Percentiles rank a stretch among this genome's conserved stretches.
phyloP scores from a whole-genome alignment of 441 rosid species.

The Erodium trifolium region DNA sequence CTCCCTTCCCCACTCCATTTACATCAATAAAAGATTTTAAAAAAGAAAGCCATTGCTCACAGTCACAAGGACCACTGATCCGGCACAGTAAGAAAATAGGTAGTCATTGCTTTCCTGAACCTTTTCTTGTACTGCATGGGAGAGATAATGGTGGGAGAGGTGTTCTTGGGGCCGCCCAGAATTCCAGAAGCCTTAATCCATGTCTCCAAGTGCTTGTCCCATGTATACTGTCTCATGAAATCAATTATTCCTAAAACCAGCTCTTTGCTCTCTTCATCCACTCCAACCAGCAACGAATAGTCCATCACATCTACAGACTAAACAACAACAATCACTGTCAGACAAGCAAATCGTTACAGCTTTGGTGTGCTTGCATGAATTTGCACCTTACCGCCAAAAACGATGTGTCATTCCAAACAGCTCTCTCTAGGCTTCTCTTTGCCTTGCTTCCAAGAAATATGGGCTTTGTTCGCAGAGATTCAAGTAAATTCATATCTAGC shows the following conservation, averaged over 20 bases:
- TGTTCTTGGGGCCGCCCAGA: too few relatives aligned
- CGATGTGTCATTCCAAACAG: conserved; percentile 93
- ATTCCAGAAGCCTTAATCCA: too few relatives aligned
- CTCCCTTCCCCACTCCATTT: not conserved
- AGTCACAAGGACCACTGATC: conserved; percentile 86
- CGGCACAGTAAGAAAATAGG: conserved; percentile 38
- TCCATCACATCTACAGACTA: conserved; percentile 36
- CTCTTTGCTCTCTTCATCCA: too few relatives aligned
- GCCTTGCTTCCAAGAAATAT: conserved; percentile 93
- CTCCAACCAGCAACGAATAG: too few relatives aligned
- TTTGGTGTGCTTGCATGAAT: not conserved
- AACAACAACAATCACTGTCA: conserved; percentile 8
- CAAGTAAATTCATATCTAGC: conserved; percentile 92
- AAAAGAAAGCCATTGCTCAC: not conserved
- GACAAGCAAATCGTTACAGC: not conserved
- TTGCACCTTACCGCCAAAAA: conserved; percentile 73
- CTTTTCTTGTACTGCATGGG: too few relatives aligned
- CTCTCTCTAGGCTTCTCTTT: conserved; percentile 84
- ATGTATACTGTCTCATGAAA: too few relatives aligned
- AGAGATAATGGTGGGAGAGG: too few relatives aligned
- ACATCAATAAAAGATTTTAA: not conserved
- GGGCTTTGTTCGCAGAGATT: conserved; percentile 94
- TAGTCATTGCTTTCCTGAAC: too few relatives aligned
- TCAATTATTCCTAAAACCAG: too few relatives aligned
- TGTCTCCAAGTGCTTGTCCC: too few relatives aligned